Evolutionary conservation across 306 rosid species (phyloP), one percentile per base, ranked within the genome.

Genomic region (Myrica gale): DNA sequence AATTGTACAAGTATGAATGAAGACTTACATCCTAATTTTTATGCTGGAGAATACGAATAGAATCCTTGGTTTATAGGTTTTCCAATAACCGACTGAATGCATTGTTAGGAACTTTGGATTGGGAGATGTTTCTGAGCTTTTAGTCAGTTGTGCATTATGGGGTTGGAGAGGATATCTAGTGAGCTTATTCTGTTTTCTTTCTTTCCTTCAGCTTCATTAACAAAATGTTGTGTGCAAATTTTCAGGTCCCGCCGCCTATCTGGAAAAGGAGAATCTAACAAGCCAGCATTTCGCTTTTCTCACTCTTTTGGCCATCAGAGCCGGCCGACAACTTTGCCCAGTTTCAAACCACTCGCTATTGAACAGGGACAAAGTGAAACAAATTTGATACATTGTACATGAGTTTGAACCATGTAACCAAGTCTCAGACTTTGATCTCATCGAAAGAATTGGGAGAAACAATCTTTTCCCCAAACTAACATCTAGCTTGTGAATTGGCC

Each of bases 191-290:
- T 21, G 47, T 45, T 53, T 68, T 52, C 9, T 12, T 56, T 53
- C 56, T 50, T 53, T 53, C 56, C 43, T 53, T 19, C 26, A 50
- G 53, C 55, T 73, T 50, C n/a, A 66, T 12, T 53, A 23, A 58
- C 21, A 74, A 70, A 4, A 47, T 63, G 8, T 12, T 42, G 52
- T 17, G 71, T 13, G 37, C 23, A 42, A 86, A 81, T n/a, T 77
- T 80, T 71, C 86, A 85, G 89, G 84, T 71, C 71, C 4, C 32
- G 76, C 47, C 74, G 71, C 60, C 56, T 20, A 76, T 77, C 66
- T 42, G 74, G 75, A 45, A 72, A 68, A 50, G 90, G 80, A 53
- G 86, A 76, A 73, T 62, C 84, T 10, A 82, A 78, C 74, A 82
- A 72, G 58, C 72, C 78, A 56, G 75, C 46, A 8, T 74, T 73